Evolutionary conservation across 495 filamentous ascomycete species (phyloP).

Genomic region (Astrothelium macrocarpum): DNA sequence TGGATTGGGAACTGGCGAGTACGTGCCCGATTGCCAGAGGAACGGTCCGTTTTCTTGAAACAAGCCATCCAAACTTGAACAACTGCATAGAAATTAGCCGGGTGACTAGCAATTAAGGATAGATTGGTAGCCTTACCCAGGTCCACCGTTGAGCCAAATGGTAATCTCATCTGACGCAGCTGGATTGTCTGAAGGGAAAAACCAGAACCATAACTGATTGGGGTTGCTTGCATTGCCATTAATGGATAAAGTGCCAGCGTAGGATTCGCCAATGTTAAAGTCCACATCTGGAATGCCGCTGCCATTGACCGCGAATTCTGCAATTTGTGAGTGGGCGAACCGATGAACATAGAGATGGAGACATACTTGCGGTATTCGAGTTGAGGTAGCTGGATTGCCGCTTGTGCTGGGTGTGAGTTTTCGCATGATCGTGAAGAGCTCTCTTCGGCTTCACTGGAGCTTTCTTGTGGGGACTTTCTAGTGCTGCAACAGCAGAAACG

Average conservation of each 20-base stretch:
- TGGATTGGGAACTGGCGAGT: conserved; percentile 51
- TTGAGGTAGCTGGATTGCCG: conserved; percentile 11
- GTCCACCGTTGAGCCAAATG: conserved; percentile 67
- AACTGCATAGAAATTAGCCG: background rate
- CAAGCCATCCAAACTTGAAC: conserved; percentile 49
- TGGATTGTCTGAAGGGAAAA: conserved; percentile 54
- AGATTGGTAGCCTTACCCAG: conserved; percentile 29
- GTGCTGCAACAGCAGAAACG: conserved; percentile 9
- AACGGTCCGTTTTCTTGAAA: conserved; percentile 72
- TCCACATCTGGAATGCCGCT: conserved; percentile 58
- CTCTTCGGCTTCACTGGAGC: conserved; percentile 13
- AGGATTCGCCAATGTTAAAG: conserved; percentile 69
- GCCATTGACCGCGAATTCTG: conserved; percentile 57
- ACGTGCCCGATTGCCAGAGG: conserved; percentile 61
- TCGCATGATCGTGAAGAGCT: background rate
- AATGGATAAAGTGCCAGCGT: conserved; percentile 67
- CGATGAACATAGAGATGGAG: background rate
- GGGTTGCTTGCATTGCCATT: conserved; percentile 41
- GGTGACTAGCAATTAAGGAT: background rate
- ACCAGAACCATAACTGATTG: conserved; percentile 66
- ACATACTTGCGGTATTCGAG: conserved; percentile 13
- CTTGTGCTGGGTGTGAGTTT: conserved; percentile 9
- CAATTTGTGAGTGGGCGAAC: background rate
- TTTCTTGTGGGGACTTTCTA: conserved; percentile 14
- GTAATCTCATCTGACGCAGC: conserved; percentile 52